Conservation (phyloP, 2,329 filamentous ascomycete species). For the Orbilia quercus region DNA sequence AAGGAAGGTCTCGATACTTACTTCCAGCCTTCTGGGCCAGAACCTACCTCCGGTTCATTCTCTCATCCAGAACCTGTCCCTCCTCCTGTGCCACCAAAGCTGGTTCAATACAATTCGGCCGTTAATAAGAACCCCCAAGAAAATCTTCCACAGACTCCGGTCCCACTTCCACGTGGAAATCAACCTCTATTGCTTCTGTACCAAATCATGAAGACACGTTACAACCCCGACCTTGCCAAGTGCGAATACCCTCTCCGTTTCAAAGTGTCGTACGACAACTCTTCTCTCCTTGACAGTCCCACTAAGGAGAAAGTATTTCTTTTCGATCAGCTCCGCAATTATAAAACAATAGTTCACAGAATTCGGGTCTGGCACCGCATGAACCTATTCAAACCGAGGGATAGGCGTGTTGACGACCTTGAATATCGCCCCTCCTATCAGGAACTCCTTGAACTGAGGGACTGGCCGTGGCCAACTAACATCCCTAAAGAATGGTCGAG, state of each 20-base stretch:
- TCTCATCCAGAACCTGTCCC: not conserved
- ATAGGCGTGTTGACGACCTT: slow-evolving; percentile 33
- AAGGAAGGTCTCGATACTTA: not conserved
- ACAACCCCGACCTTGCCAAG: slow-evolving; percentile 18
- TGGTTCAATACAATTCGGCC: not conserved
- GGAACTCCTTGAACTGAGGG: slow-evolving; percentile 14
- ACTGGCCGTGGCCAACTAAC: slow-evolving; percentile 29
- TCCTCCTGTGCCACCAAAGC: slow-evolving; percentile 26
- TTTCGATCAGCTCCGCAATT: slow-evolving; percentile 26
- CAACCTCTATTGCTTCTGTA: slow-evolving; percentile 33
- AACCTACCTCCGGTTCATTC: not conserved
- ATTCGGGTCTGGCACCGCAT: slow-evolving; percentile 28
- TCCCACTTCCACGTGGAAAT: not conserved
- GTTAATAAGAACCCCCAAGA: not conserved
- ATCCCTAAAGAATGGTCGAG: slow-evolving; percentile 32
- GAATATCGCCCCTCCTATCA: slow-evolving; percentile 16
- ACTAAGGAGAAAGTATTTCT: slow-evolving; percentile 13
- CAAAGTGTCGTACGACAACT: slow-evolving; percentile 23
- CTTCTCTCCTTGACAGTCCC: slow-evolving; percentile 21
- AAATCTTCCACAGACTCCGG: not conserved
- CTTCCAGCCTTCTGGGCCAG: too few species aligned
- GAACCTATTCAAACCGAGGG: slow-evolving; percentile 30
- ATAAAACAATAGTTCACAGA: slow-evolving; percentile 16
- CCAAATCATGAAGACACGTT: slow-evolving; percentile 10
- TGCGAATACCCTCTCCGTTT: slow-evolving; percentile 35